phyloP scores from a whole-genome alignment of 441 rosid species.

The Viola pubescens region DNA sequence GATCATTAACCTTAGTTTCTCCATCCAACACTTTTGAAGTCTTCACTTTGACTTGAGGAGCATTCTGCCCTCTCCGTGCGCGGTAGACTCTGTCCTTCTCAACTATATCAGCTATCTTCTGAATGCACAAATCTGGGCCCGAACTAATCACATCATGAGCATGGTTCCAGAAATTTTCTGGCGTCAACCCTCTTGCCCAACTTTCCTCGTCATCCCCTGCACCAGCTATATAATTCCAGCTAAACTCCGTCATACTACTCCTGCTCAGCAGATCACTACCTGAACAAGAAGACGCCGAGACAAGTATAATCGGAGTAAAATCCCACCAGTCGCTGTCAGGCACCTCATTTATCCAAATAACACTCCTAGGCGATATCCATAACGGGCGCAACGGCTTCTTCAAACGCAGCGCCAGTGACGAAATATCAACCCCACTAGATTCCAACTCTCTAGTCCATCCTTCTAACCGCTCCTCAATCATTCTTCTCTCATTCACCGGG shows the following conservation, averaged over 20 bases:
- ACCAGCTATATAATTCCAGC: conserved; percentile 93
- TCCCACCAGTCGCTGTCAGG: conserved; percentile 89
- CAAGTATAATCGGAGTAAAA: conserved; percentile 77
- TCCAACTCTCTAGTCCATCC: conserved; percentile 68
- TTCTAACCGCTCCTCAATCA: conserved; percentile 56
- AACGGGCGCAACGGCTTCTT: conserved; percentile 74
- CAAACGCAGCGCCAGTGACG: conserved; percentile 45
- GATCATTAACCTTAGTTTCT: conserved; percentile 6
- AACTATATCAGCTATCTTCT: conserved; percentile 81
- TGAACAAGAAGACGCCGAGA: conserved; percentile 54
- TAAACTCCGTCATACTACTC: conserved; percentile 53
- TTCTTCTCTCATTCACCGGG: conserved; percentile 61
- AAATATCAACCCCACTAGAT: conserved; percentile 79
- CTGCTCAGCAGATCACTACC: conserved; percentile 33
- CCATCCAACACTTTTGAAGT: conserved; percentile 21
- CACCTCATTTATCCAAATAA: conserved; percentile 87
- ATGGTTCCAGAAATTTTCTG: conserved; percentile 70
- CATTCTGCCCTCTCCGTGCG: conserved; percentile 63
- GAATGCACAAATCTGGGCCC: conserved; percentile 66
- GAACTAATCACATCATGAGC: conserved; percentile 59
- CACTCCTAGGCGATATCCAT: conserved; percentile 84
- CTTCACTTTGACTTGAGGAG: conserved; percentile 56
- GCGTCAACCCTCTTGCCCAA: conserved; percentile 89
- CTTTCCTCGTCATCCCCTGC: conserved; percentile 99
- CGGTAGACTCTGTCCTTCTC: conserved; percentile 73